A percentile compares a stretch with the other conserved stretches of the same genome.
These are phyloP conservation scores for Ogataea pignaliae DNA, from an alignment of 805 yeast species.

Conservation along the genomic window DNA sequence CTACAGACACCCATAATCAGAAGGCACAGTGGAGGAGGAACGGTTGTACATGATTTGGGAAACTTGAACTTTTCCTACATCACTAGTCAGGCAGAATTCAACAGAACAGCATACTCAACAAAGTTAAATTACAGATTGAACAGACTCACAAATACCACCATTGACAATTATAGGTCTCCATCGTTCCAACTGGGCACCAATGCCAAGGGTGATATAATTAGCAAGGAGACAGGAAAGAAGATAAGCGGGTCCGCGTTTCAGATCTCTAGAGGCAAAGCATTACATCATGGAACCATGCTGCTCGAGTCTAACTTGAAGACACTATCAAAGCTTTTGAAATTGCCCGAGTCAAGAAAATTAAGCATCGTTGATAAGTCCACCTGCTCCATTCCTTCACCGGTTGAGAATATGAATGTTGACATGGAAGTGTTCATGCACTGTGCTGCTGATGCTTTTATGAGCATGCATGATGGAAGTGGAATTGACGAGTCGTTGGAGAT, in stretches of 20 bases:
- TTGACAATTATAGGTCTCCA: conserved; percentile 11
- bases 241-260: conserved; percentile 94
- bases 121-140: conserved; percentile 20
- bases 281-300: conserved; percentile 97
- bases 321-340: conserved; percentile 53
- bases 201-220: conserved; percentile 75
- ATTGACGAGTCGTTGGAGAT: conserved; percentile 7
- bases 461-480: conserved; percentile 5
- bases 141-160: conserved; percentile 4
- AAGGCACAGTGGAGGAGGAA: conserved; percentile 90
- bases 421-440: conserved; percentile 42
- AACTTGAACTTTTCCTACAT: conserved; percentile 84
- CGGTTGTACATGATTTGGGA: conserved; percentile 91
- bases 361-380: conserved; percentile 37
- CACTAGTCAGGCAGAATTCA: conserved; percentile 55
- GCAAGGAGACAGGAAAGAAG: conserved; percentile 42
- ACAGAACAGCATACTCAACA: conserved; percentile 48
- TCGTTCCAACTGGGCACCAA: conserved; percentile 44
- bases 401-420: conserved; percentile 54
- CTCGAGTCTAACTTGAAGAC: conserved; percentile 58
- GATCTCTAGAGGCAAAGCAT: conserved; percentile 71
- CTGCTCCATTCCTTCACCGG: conserved; percentile 77
- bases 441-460: conserved; percentile 39
- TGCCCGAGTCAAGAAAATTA: conserved; percentile 13
- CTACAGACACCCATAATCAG: conserved; percentile 65